Evolutionary conservation across 2,329 filamentous ascomycete genomes (phyloP).

Genomic region (Pseudogymnoascus sp.): DNA sequence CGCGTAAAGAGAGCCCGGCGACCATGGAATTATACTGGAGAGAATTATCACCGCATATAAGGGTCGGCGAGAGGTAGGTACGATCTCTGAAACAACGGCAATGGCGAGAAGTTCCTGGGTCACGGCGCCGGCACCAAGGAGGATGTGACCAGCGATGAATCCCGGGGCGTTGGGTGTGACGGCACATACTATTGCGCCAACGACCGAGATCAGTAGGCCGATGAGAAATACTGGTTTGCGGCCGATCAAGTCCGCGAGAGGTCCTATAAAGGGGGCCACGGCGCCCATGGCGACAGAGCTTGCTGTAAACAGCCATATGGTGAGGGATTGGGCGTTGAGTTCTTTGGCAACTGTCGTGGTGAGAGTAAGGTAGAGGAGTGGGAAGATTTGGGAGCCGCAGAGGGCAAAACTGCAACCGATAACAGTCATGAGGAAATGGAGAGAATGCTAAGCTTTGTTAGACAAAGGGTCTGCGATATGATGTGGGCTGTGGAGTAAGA

Average conservation of each 20-base stretch:
- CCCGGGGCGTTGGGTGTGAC: conserved; percentile 13
- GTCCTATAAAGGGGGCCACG: conserved; percentile 19
- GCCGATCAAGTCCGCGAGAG: conserved; percentile 18
- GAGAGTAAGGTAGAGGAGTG: not conserved
- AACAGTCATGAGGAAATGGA: conserved; percentile 12
- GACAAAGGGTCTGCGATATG: not conserved
- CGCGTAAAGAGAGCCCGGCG: conserved; percentile 11
- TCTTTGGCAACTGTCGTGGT: conserved; percentile 6
- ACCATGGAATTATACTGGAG: conserved; percentile 9
- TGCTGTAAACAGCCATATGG: conserved; percentile 16
- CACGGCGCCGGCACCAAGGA: conserved; percentile 11
- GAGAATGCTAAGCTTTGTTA: not conserved
- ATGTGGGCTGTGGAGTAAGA: not conserved
- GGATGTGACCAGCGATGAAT: conserved; percentile 12
- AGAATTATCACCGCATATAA: conserved; percentile 10
- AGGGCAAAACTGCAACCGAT: conserved; percentile 13
- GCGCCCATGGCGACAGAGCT: conserved; percentile 15
- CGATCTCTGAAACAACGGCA: conserved; percentile 12
- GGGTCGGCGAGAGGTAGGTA: conserved; percentile 10
- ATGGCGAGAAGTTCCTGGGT: conserved; percentile 11
- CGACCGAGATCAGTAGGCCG: conserved; percentile 14
- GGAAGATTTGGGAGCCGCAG: conserved; percentile 13
- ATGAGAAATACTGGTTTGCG: conserved; percentile 15
- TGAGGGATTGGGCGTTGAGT: conserved; percentile 10
- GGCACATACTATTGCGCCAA: conserved; percentile 16